Evolutionary conservation across 257 asterid genomes (phyloP), one percentile per base, ranked within the genome.

Genomic region (Gentiana macrophylla): DNA sequence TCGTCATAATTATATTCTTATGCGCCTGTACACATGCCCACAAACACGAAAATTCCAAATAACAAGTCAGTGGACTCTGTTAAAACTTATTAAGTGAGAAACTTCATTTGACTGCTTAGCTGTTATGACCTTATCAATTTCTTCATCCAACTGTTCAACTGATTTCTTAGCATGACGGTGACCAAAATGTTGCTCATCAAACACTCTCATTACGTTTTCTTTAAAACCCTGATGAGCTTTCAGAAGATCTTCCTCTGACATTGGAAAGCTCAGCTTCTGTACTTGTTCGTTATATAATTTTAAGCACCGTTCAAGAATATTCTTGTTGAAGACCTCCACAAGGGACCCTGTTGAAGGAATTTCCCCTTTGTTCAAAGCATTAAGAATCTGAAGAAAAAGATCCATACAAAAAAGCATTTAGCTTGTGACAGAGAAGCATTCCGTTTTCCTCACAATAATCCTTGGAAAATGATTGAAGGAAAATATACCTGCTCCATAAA

Each of bases 331-430:
- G 56, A 83, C 80, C 79, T 92, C 97, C 72, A 92, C 99, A 52
- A 92, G 94, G 52, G 97, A 88, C 45, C 97, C 99, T 33, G 95
- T 88, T 32, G 99, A 77, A 55, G 99, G 97, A 72, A 92, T 92
- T 72, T 92, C 99, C 71, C 95, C 99, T 81, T 88, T 82, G 72
- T 92, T 92, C 75, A 92, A 83, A 72, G 97, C 94, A 53, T 88
- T 95, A 3, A 92, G 94, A 65, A 92, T 88, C 99, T 92, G 80
- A 69, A 65, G 66, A 3, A 54, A 56, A 60, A 62, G 64, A 56
- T 41, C 46, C 46, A 41, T 7, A 5, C 75, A 88, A 83, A 71
- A 95, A 93, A 52, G 85, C 97, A 3, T 88, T 93, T 63, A 92
- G 86, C 99, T 92, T 79, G 67, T 62, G 66, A 2, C 52, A 56